A percentile compares a stretch with the other conserved stretches of the same genome.
Evolutionary conservation across 164 flowering plant genomes (phyloP).

Genomic region (Berberis vulgaris): DNA sequence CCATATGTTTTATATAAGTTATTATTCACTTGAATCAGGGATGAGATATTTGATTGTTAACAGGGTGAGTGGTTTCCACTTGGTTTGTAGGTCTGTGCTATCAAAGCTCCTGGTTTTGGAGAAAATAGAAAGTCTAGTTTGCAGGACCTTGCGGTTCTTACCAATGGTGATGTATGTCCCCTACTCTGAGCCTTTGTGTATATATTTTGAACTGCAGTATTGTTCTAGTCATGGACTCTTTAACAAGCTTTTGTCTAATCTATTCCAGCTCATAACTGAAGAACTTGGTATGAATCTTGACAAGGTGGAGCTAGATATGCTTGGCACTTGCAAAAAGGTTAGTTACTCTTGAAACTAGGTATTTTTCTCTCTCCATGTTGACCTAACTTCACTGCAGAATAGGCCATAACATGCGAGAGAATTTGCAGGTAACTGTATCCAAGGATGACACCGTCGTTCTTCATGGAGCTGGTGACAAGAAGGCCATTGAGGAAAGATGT

Average conservation of each 20-base stretch:
- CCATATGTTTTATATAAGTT: not conserved
- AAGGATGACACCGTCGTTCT: slow-evolving; percentile 84
- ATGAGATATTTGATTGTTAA: not conserved
- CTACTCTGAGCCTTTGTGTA: not conserved
- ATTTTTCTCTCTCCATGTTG: not conserved
- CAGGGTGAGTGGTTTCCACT: not conserved
- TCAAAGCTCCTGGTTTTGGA: slow-evolving; percentile 97
- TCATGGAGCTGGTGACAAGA: slow-evolving; percentile 92
- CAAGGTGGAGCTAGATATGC: slow-evolving; percentile 63
- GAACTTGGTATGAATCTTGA: slow-evolving; percentile 88
- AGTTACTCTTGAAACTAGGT: not conserved
- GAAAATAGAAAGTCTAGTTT: slow-evolving; percentile 77
- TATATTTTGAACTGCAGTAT: not conserved
- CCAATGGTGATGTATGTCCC: slow-evolving; percentile 57
- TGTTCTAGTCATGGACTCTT: not conserved
- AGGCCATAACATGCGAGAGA: not conserved
- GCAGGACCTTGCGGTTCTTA: slow-evolving; percentile 80
- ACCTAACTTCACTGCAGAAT: not conserved
- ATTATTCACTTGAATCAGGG: not conserved
- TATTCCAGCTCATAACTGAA: slow-evolving; percentile 59
- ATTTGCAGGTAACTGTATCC: slow-evolving; percentile 58
- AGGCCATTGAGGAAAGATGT: slow-evolving; percentile 74
- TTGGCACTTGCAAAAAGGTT: slow-evolving; percentile 83
- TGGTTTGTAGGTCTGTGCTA: slow-evolving; percentile 63
- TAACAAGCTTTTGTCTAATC: not conserved